Base-by-base conservation (phyloP, 257 asterid species). In the Solanum sitiens region DNA sequence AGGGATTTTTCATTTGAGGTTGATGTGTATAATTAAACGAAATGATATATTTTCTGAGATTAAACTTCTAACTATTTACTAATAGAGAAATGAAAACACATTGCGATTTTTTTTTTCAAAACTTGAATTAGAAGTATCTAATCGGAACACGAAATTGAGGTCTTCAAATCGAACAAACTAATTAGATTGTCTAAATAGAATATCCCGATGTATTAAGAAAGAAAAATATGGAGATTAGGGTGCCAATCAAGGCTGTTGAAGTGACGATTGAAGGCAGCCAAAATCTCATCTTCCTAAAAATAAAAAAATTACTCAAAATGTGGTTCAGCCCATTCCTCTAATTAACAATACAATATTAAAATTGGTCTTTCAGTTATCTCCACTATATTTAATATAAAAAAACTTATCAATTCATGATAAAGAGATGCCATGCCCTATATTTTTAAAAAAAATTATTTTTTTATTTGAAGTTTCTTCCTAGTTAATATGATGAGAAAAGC, bases 241-340 rank as follows among this genome's bases (percentile, higher is more conserved):
- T 45, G 9, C 27, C 61, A 53, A 53, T 53, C 0, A 53, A 53
- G 63, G 63, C 1, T 53, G 63, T 56, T 8, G 33, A 25, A 45
- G 42, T 79, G 84, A 79, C 42, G 42, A 25, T 45, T 79, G 63
- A 32, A 33, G 40, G 65, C 65, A 79, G 14, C 65, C 16, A 79
- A 79, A n/a, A 25, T 40, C 84, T 42, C 0, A 42, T 76, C 83
- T 40, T 25, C 59, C 39, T 8, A 15, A 30, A 5, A 47, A 80
- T 47, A 27, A 80, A 47, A 80, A n/a, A n/a, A n/a, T n/a, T 27
- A 45, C 85, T 45, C 67, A 80, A 80, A 79, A 25, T 30, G 68
- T 45, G 42, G 85, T 80, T 80, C 68, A 80, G 65, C 92, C 91
- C 91, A 93, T 89, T 15, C 88, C 63, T n/a, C 70, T 79, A 79